Percentiles rank a stretch among this genome's conserved stretches.
These are phyloP conservation scores for Pseudogymnoascus sp. DNA, from an alignment of 2,329 filamentous ascomycete genomes.

Conservation along the genomic window DNA sequence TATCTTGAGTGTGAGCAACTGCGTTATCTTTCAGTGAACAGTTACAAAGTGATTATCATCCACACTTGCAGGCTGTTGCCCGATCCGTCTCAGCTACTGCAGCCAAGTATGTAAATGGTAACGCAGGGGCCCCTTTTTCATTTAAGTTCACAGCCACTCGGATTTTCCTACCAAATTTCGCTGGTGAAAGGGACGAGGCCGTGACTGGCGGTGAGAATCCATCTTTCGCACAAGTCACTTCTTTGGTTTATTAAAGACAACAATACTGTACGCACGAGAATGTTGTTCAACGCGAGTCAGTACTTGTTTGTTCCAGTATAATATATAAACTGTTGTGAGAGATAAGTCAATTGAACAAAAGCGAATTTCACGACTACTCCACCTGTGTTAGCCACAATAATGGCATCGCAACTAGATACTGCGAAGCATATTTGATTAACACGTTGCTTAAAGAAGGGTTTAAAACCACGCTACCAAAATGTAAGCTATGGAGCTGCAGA, in stretches of 20 bases:
- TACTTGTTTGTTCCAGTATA: background rate
- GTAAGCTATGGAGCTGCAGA: no score
- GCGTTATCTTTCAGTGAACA: background rate
- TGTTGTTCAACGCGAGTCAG: background rate
- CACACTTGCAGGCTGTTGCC: background rate
- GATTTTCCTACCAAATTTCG: background rate
- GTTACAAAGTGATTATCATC: background rate
- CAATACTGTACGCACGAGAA: background rate
- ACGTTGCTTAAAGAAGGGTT: no score
- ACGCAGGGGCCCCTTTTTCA: background rate
- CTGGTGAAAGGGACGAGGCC: background rate
- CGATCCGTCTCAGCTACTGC: conserved; percentile 1
- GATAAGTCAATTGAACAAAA: background rate
- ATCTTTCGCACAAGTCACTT: background rate
- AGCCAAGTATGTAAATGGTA: background rate
- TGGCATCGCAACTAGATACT: no score
- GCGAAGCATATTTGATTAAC: no score
- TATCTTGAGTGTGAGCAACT: background rate
- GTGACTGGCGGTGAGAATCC: background rate
- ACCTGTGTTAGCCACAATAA: no score
- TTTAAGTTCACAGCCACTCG: background rate
- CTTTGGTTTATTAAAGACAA: background rate
- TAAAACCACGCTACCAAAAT: no score
- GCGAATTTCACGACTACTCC: background rate
- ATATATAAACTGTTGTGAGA: background rate